Evolutionary conservation across 345 rosid genomes (phyloP), one percentile per base, ranked within the genome.

Genomic region (Litchi chinensis): DNA sequence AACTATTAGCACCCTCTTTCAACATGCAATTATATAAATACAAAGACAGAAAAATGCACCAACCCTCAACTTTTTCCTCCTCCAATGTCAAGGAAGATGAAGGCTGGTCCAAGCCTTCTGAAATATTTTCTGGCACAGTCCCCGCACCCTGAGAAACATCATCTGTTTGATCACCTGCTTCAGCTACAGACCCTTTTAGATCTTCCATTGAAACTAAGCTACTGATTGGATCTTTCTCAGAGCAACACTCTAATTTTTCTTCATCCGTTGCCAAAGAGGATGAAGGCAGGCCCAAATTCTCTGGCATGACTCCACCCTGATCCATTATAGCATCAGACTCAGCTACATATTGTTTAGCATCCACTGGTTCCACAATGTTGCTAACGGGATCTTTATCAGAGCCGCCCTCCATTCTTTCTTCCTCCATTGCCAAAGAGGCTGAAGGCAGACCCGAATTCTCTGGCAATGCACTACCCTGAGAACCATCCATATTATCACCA

Each of bases 281-380:
- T 39, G 76, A 64, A 80, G 81, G 70, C 46, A 40, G 43, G 76
- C 37, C 77, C 46, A 19, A 41, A 32, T 66, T 69, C 79, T 74
- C 79, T 54, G 75, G 52, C 48, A 73, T 76, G 64, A 28, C 12
- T 41, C 10, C 87, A 81, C 79, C 80, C 52, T 68, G 69, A 65
- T 74, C 72, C 3, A 56, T 43, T 46, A 62, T 24, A 10, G 63
- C 76, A 56, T 54, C 68, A 39, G 43, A 60, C 57, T 37, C 78
- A 41, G 66, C 76, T 40, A 66, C 86, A 60, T 22, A 2, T 5
- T 40, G 69, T 79, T 40, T 70, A 44, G 77, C 74, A 12, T 79
- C 64, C 44, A 0, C 21, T 46, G 63, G 21, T 22, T 28, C 37
- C 37, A 32, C 37, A 2, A 32, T 2, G 37, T 32, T 32, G 37